These are phyloP conservation scores for Cubamyces lactineus DNA, from an alignment of 768 basidiomycete species.

Conservation along the genomic window DNA sequence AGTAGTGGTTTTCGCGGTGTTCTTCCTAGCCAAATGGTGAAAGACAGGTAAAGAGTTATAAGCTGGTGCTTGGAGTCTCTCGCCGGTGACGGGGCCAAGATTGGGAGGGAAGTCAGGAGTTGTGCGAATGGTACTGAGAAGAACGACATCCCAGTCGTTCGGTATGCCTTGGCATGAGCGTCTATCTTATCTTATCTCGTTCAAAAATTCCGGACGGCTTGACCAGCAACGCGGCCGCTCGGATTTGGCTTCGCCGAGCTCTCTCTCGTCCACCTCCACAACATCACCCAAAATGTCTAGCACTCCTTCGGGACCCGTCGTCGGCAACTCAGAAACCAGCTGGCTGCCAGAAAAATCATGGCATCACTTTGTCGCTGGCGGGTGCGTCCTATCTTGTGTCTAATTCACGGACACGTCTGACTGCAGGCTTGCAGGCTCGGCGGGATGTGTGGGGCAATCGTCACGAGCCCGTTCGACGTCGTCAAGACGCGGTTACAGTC, in stretches of 20 bases:
- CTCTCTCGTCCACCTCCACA: conserved; percentile 18
- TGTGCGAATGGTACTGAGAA: too few species aligned
- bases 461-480: conserved; percentile 97
- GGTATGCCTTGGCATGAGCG: background rate
- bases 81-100: too few species aligned
- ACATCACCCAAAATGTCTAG: conserved; percentile 27
- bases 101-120: too few species aligned
- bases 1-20: too few species aligned
- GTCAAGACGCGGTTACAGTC: conserved; percentile 98
- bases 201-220: conserved; percentile 19
- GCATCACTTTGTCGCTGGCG: conserved; percentile 86
- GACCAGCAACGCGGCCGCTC: conserved; percentile 6
- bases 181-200: conserved; percentile 28
- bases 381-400: conserved; percentile 51
- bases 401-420: background rate
- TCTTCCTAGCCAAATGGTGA: too few species aligned
- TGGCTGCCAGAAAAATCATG: conserved; percentile 75
- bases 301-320: conserved; percentile 30
- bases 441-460: conserved; percentile 96
- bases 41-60: too few species aligned
- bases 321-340: conserved; percentile 39
- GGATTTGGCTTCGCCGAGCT: conserved; percentile 14
- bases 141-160: too few species aligned
- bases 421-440: conserved; percentile 64
- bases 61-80: too few species aligned